Conservation (phyloP, 1,284 basidiomycete genomes). For the Cryptococcus floricola region DNA sequence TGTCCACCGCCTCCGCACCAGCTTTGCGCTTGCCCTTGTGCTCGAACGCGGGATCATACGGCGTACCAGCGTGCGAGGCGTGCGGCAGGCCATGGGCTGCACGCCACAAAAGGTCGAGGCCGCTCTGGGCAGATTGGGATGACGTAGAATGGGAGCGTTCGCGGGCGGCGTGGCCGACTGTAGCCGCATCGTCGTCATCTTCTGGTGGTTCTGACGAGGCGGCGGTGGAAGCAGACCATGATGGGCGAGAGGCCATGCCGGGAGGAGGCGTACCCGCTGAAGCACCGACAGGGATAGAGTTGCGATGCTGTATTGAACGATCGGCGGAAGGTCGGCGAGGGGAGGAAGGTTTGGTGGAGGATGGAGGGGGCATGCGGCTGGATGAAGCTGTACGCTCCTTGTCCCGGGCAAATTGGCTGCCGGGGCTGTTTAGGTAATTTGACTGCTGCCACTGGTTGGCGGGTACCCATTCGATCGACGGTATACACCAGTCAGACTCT, state of each 20-base stretch:
- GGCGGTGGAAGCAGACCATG: neutral
- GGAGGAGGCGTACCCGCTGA: slow-evolving; percentile 16
- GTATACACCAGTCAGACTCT: slow-evolving; percentile 42
- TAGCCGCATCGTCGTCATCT: slow-evolving; percentile 43
- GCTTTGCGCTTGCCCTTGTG: slow-evolving; percentile 40
- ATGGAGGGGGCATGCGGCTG: slow-evolving; percentile 34
- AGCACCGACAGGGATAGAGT: slow-evolving; percentile 20
- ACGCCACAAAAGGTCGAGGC: slow-evolving; percentile 36
- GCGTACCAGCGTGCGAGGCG: neutral
- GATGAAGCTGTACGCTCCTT: slow-evolving; percentile 9
- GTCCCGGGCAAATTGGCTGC: slow-evolving; percentile 5
- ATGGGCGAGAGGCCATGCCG: neutral
- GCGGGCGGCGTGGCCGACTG: slow-evolving; percentile 36
- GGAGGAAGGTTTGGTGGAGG: slow-evolving; percentile 15
- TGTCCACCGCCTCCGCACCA: slow-evolving; percentile 43
- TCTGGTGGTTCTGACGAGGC: slow-evolving; percentile 15
- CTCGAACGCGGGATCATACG: slow-evolving; percentile 14
- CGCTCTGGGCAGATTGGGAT: slow-evolving; percentile 35
- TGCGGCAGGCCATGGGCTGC: slow-evolving; percentile 20
- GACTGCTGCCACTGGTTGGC: slow-evolving; percentile 9
- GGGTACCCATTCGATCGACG: slow-evolving; percentile 42
- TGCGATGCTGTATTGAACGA: slow-evolving; percentile 11
- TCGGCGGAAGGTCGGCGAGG: slow-evolving; percentile 13
- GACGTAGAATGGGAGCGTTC: slow-evolving; percentile 37
- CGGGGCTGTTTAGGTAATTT: slow-evolving; percentile 13